These are phyloP conservation scores for Sugiyamaella marilandica DNA, from an alignment of 805 yeast species.

Conservation along the genomic window DNA sequence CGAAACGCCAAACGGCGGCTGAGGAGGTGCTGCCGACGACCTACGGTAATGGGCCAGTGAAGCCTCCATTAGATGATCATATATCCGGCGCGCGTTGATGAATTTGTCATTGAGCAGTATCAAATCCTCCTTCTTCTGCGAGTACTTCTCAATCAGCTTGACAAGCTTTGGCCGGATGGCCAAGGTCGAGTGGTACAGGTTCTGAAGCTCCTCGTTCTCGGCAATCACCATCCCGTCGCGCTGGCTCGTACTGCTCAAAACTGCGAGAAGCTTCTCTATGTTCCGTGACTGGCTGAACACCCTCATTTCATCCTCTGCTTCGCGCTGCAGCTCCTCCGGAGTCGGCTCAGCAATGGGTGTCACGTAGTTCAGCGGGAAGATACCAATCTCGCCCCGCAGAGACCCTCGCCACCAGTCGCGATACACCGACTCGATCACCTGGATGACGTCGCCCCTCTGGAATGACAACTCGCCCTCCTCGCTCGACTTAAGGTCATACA, in stretches of 20 bases:
- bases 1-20: not conserved
- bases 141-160: conserved; percentile 69
- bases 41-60: conserved; percentile 26
- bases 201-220: conserved; percentile 63
- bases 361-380: conserved; percentile 90
- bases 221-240: conserved; percentile 35
- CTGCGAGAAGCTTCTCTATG: conserved; percentile 64
- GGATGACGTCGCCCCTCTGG: conserved; percentile 79
- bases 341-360: conserved; percentile 67
- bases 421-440: conserved; percentile 80
- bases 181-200: conserved; percentile 64
- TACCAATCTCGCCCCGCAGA: conserved; percentile 72
- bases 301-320: conserved; percentile 46
- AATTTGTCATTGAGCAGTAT: conserved; percentile 65
- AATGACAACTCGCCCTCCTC: conserved; percentile 89
- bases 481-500: conserved; percentile 71
- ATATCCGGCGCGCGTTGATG: conserved; percentile 60
- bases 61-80: conserved; percentile 65
- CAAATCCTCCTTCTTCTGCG: conserved; percentile 72
- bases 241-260: conserved; percentile 40
- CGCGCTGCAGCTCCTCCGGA: conserved; percentile 51
- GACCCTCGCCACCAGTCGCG: conserved; percentile 97
- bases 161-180: conserved; percentile 73
- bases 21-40: conserved; percentile 8
- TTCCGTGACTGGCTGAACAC: conserved; percentile 53